A percentile compares a stretch with the other conserved stretches of the same genome.
Conservation (phyloP, 2,329 filamentous ascomycete species). For the Capronia coronata region DNA sequence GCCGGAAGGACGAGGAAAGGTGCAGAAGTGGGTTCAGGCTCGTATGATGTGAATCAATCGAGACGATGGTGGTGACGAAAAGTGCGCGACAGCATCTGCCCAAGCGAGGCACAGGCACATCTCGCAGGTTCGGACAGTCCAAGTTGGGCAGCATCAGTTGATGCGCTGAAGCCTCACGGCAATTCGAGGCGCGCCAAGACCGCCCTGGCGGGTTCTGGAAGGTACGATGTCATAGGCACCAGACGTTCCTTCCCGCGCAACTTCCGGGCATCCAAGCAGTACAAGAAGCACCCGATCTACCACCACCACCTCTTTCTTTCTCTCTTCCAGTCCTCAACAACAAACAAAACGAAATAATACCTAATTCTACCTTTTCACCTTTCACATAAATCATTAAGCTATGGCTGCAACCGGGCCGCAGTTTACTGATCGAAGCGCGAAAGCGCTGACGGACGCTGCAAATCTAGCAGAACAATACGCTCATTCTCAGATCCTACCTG, state of each 20-base stretch:
- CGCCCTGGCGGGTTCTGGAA: conserved; percentile 20
- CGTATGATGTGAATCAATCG: not conserved
- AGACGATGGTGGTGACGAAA: not conserved
- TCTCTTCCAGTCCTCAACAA: conserved; percentile 1
- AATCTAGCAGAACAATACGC: conserved; percentile 79
- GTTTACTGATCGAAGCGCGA: conserved; percentile 88
- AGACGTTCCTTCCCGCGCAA: conserved; percentile 2
- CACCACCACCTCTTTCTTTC: conserved; percentile 5
- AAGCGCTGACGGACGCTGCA: conserved; percentile 84
- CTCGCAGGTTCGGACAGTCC: not conserved
- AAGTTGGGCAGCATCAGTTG: not conserved
- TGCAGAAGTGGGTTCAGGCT: not conserved
- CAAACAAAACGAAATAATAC: conserved; percentile 6
- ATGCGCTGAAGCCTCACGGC: not conserved
- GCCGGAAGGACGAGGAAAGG: not conserved
- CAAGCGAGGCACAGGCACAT: not conserved
- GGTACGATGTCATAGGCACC: conserved; percentile 14
- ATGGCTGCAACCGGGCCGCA: conserved; percentile 49
- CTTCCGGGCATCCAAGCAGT: not conserved
- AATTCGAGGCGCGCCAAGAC: conserved; percentile 9
- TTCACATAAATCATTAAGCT: conserved; percentile 13
- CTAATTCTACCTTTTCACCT: not conserved
- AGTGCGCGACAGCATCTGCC: not conserved
- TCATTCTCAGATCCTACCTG: conserved; percentile 81
- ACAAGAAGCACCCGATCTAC: conserved; percentile 1